Evolutionary conservation across 148 eudicot species (phyloP).

Genomic region (Silene conica): DNA sequence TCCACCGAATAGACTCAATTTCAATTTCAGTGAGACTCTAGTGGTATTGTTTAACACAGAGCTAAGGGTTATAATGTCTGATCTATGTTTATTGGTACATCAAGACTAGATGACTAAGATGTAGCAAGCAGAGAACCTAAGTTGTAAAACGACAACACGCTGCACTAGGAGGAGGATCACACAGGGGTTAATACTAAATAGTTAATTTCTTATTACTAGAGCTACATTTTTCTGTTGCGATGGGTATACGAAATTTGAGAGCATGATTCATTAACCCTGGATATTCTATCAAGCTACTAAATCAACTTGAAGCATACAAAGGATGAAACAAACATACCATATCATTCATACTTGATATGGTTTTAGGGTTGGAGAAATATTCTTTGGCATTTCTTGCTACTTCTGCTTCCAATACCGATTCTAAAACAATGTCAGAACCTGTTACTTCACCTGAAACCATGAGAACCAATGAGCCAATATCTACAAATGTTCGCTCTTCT

Average conservation of each 20-base stretch:
- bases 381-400: slow-evolving; percentile 92
- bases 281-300: neutral
- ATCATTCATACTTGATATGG: slow-evolving; percentile 43
- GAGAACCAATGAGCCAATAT: neutral
- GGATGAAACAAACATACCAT: neutral
- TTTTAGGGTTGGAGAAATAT: slow-evolving; percentile 67
- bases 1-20: too few species aligned
- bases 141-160: neutral
- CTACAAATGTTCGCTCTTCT: neutral
- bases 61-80: too few species aligned
- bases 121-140: neutral
- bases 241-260: too few species aligned
- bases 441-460: slow-evolving; percentile 50
- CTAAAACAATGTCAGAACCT: slow-evolving; percentile 84
- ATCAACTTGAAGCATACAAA: neutral
- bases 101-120: neutral
- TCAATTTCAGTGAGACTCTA: too few species aligned
- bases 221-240: neutral
- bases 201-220: neutral
- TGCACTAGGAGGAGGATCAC: neutral
- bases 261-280: neutral
- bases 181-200: neutral
- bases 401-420: slow-evolving; percentile 86
- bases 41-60: too few species aligned
- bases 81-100: neutral